Evolutionary conservation across 2,329 filamentous ascomycete species (phyloP).

Genomic region (Diaporthe batatas): DNA sequence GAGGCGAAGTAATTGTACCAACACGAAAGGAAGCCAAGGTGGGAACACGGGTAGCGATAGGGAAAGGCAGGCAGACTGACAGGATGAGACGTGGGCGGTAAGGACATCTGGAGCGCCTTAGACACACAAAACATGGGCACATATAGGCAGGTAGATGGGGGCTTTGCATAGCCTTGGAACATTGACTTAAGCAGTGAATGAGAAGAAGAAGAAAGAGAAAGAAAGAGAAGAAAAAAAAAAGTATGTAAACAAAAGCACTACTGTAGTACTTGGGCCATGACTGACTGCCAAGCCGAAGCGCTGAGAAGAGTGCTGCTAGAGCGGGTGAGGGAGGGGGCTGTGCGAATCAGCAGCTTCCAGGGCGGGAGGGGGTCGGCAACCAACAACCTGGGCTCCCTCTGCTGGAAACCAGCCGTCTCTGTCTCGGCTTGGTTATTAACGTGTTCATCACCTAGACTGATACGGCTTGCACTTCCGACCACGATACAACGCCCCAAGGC

Average conservation of each 20-base stretch:
- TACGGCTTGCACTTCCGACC: neutral
- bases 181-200: conserved; percentile 26
- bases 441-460: neutral
- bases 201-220: neutral
- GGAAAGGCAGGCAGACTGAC: conserved; percentile 33
- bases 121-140: conserved; percentile 5
- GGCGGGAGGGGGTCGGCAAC: neutral
- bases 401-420: neutral
- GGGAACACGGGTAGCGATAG: conserved; percentile 1
- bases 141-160: conserved; percentile 21
- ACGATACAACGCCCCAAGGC: neutral
- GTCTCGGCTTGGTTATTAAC: neutral
- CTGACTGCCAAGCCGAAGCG: neutral
- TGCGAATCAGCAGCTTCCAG: neutral
- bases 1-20: conserved; percentile 37
- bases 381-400: neutral
- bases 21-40: conserved; percentile 9
- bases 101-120: conserved; percentile 14
- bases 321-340: neutral
- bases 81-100: conserved; percentile 11
- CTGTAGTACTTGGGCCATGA: neutral
- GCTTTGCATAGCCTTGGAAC: conserved; percentile 26
- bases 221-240: neutral
- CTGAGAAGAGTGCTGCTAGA: too few species aligned
- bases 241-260: too few species aligned